Percentiles rank a stretch among this genome's conserved stretches.
Conservation (phyloP, 139 green algal species). For the Deuterostichococcus epilithicus region DNA sequence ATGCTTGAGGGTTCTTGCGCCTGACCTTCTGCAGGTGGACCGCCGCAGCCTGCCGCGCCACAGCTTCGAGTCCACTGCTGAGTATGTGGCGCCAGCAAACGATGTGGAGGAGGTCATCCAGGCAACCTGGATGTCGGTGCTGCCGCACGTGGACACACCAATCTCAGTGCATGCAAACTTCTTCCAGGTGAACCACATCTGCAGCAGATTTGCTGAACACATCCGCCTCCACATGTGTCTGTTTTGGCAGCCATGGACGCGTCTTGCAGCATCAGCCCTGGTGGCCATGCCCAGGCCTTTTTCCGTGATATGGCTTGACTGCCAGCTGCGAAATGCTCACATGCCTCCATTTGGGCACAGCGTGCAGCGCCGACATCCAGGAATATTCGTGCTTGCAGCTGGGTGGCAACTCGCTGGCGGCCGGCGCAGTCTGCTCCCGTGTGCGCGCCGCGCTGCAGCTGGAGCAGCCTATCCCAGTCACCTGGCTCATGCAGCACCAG, state of each 20-base stretch:
- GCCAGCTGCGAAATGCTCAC: too few relatives aligned
- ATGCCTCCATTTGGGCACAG: too few relatives aligned
- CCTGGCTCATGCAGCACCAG: conserved; percentile 13
- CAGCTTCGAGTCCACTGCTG: background rate
- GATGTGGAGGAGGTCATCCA: conserved; percentile 2
- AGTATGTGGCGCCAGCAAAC: background rate
- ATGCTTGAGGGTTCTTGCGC: background rate
- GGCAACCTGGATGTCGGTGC: conserved; percentile 1
- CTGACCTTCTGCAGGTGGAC: background rate
- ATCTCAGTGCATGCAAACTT: background rate
- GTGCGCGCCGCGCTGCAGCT: background rate
- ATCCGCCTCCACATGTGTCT: too few relatives aligned
- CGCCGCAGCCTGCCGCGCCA: background rate
- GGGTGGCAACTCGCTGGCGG: conserved; percentile 28
- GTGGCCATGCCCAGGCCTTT: too few relatives aligned
- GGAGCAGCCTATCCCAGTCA: conserved; percentile 5
- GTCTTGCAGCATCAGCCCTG: too few relatives aligned
- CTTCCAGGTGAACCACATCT: too few relatives aligned
- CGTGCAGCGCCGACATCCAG: too few relatives aligned
- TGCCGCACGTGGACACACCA: background rate
- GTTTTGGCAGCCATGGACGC: too few relatives aligned
- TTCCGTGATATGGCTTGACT: too few relatives aligned
- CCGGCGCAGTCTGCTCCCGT: conserved; percentile 12
- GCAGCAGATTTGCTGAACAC: too few relatives aligned
- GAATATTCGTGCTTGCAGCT: too few relatives aligned